Base-by-base conservation (phyloP, 345 rosid genomes). In the Syzygium oleosum region DNA sequence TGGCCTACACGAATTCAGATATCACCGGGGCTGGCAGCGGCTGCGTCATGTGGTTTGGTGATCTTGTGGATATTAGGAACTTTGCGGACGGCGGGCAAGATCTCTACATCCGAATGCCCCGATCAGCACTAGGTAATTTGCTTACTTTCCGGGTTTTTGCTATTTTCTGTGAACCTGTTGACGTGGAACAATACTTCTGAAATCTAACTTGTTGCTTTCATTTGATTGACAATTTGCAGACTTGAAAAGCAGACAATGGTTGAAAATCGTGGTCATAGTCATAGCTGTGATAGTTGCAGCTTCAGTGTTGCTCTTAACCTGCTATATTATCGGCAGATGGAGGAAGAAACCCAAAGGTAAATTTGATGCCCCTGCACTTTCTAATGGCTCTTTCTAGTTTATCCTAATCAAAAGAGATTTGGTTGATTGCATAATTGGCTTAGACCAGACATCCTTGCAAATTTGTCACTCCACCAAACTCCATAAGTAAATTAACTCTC, bases 11-110 rank as follows among this genome's bases (percentile, higher is more conserved):
- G 4, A 84, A 87, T 43, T 52, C 85, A 1, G 88, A 90, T 85
- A 89, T 91, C 52, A 87, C n/a, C n/a, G 89, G 88, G 61, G 80
- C 83, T 1, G 93, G 92, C 51, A 90, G 91, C 52, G 92, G 94
- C 65, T 92, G 93, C 31, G 89, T 61, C 52, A 85, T 88, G 21
- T 92, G 94, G 94, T 90, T 88, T 34, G 90, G 87, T 27, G 92
- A 90, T 79, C 90, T 92, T 58, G 52, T 89, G 80, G 94, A 92
- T 84, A 88, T 90, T 5, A 88, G 88, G 68, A 11, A 86, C n/a
- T 87, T 85, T 29, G 51, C 52, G 14, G 87, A 29, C 55, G 84
- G 86, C 13, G 93, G 92, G 21, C 91, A 90, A 78, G 91, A 90
- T 89, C 87, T 92, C 52, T 65, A 85, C 86, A 55, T 92, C 58